These are phyloP conservation scores for Aplosporella prunicola DNA, from an alignment of 2,329 filamentous ascomycete species.

Conservation along the genomic window DNA sequence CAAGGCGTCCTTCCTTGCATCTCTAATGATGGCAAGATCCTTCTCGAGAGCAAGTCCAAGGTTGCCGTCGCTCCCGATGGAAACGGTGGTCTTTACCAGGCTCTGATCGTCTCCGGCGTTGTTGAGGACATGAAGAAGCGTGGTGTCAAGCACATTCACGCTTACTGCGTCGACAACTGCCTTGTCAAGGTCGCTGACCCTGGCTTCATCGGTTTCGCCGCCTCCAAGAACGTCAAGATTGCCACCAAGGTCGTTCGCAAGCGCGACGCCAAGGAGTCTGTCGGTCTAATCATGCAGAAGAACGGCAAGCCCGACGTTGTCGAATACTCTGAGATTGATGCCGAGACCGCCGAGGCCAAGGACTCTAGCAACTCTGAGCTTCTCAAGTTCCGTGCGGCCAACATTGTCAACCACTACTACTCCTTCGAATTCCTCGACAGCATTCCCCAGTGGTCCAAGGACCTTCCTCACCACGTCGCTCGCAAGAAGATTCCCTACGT, in stretches of 20 bases:
- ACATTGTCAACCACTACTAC: slow-evolving; percentile 99
- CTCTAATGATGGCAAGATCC: slow-evolving; percentile 93
- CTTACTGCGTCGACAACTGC: slow-evolving; percentile 98
- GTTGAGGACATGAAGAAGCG: slow-evolving; percentile 81
- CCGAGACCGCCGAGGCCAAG: slow-evolving; percentile 76
- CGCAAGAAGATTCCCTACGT: slow-evolving; percentile 95
- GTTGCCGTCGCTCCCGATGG: slow-evolving; percentile 93
- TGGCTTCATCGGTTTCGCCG: slow-evolving; percentile 87
- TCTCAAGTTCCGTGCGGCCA: slow-evolving; percentile 92
- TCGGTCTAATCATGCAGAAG: slow-evolving; percentile 88
- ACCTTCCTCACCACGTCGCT: slow-evolving; percentile 89
- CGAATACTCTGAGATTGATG: slow-evolving; percentile 95
- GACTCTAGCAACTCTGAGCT: slow-evolving; percentile 71
- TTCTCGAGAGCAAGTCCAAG: slow-evolving; percentile 82
- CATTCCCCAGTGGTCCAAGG: slow-evolving; percentile 76
- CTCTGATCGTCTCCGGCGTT: slow-evolving; percentile 69
- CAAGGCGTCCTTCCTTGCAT: slow-evolving; percentile 96
- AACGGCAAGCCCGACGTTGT: slow-evolving; percentile 95
- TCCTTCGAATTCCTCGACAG: slow-evolving; percentile 85
- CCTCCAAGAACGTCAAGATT: slow-evolving; percentile 81
- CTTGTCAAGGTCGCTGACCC: slow-evolving; percentile 98
- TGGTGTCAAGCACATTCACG: slow-evolving; percentile 88
- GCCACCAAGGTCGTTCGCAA: slow-evolving; percentile 99
- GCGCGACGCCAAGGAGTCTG: slow-evolving; percentile 89
- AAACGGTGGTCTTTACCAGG: slow-evolving; percentile 94